A percentile compares a stretch with the other conserved stretches of the same genome.
phyloP scores from a whole-genome alignment of 2,329 filamentous ascomycete genomes.

The Sclerotinia spermophila region DNA sequence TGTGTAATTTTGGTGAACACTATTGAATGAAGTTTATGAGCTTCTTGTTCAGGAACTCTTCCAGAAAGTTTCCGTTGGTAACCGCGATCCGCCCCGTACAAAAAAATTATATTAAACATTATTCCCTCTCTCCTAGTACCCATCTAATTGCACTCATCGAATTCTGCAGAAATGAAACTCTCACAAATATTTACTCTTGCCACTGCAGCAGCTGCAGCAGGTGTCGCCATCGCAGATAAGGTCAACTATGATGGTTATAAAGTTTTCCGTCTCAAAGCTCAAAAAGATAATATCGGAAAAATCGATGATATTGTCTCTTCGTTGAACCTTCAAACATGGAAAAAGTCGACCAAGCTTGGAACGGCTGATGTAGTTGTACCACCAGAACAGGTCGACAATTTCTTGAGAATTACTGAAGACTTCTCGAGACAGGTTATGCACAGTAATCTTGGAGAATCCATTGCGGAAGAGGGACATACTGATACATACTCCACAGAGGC shows the following conservation, averaged over 20 bases:
- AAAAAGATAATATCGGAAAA: conserved; percentile 35
- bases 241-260: conserved; percentile 42
- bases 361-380: conserved; percentile 44
- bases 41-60: conserved; percentile 14
- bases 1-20: background rate
- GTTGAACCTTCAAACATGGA: conserved; percentile 40
- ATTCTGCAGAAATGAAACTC: conserved; percentile 6
- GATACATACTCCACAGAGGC: background rate
- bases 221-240: conserved; percentile 18
- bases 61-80: background rate
- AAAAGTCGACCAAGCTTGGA: conserved; percentile 32
- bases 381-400: conserved; percentile 39
- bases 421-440: conserved; percentile 41
- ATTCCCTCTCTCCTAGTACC: background rate
- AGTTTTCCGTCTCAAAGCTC: conserved; percentile 40
- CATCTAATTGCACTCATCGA: background rate
- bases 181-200: conserved; percentile 2
- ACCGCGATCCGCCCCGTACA: background rate
- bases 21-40: background rate
- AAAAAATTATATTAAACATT: background rate
- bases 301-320: conserved; percentile 38
- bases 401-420: conserved; percentile 38
- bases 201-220: background rate
- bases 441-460: conserved; percentile 43
- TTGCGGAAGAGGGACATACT: conserved; percentile 39